Conservation (phyloP, 495 filamentous ascomycete genomes). For the Venustampulla echinocandica region DNA sequence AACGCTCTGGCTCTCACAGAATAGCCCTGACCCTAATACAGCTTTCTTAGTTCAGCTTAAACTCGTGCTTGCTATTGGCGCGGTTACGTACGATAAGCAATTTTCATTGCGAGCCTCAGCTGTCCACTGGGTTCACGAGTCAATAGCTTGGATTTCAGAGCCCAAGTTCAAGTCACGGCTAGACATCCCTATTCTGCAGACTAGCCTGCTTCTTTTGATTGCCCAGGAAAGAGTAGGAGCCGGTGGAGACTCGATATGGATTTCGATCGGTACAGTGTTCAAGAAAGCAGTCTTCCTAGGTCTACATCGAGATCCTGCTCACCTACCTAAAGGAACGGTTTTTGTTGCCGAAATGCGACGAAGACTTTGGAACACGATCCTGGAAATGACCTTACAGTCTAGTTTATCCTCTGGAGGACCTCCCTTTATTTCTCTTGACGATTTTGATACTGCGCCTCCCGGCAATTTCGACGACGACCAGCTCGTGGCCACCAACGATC, state of each 20-base stretch:
- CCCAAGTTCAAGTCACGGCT: constrained; percentile 43
- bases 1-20: constrained; percentile 32
- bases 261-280: constrained; percentile 46
- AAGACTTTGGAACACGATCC: constrained; percentile 55
- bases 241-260: constrained; percentile 50
- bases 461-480: constrained; percentile 44
- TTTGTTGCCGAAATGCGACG: constrained; percentile 59
- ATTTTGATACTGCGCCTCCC: constrained; percentile 49
- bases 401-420: constrained; percentile 50
- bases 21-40: constrained; percentile 1
- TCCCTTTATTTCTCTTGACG: constrained; percentile 44
- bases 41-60: constrained; percentile 44
- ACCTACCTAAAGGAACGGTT: constrained; percentile 29
- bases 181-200: constrained; percentile 44
- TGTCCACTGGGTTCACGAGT: constrained; percentile 40
- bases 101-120: constrained; percentile 11
- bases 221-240: constrained; percentile 48
- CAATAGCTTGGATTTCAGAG: constrained; percentile 47
- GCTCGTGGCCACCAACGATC: constrained; percentile 17
- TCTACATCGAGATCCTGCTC: constrained; percentile 47
- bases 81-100: constrained; percentile 32
- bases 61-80: constrained; percentile 44
- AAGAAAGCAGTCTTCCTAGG: constrained; percentile 52
- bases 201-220: constrained; percentile 48
- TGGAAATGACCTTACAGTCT: constrained; percentile 53